A percentile compares a stretch with the other conserved stretches of the same genome.
Evolutionary conservation across 2,329 filamentous ascomycete species (phyloP).

Genomic region (Ceratocystis diversiconidia): DNA sequence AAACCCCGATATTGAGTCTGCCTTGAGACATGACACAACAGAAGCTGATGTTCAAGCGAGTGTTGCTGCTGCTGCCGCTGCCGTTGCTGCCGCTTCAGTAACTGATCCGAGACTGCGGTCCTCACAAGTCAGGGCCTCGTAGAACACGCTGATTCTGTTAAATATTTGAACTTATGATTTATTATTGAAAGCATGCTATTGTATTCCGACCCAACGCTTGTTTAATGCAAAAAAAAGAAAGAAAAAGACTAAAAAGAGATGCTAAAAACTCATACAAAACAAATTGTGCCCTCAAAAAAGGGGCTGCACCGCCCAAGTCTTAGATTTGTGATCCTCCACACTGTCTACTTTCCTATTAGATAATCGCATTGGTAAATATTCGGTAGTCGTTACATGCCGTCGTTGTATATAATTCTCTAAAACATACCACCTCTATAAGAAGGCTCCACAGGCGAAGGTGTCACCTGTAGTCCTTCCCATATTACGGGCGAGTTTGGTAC

Average conservation of each 20-base stretch:
- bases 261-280: background rate
- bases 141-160: background rate
- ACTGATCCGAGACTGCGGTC: background rate
- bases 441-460: slow-evolving; percentile 2
- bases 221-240: background rate
- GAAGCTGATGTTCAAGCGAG: background rate
- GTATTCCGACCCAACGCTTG: background rate
- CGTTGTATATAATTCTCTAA: background rate
- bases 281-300: background rate
- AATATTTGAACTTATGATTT: background rate
- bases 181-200: background rate
- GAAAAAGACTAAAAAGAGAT: background rate
- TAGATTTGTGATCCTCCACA: background rate
- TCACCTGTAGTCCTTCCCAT: background rate
- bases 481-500: slow-evolving; percentile 4
- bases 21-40: background rate
- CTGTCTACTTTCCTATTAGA: background rate
- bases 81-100: background rate
- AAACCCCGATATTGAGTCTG: background rate
- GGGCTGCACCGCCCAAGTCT: background rate
- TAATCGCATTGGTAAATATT: background rate
- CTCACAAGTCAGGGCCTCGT: background rate
- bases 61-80: background rate
- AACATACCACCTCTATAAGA: slow-evolving; percentile 4
- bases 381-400: background rate